Percentiles rank a stretch among this genome's conserved stretches.
Evolutionary conservation across 2,329 filamentous ascomycete genomes (phyloP).

Genomic region (Beauveria sp.): DNA sequence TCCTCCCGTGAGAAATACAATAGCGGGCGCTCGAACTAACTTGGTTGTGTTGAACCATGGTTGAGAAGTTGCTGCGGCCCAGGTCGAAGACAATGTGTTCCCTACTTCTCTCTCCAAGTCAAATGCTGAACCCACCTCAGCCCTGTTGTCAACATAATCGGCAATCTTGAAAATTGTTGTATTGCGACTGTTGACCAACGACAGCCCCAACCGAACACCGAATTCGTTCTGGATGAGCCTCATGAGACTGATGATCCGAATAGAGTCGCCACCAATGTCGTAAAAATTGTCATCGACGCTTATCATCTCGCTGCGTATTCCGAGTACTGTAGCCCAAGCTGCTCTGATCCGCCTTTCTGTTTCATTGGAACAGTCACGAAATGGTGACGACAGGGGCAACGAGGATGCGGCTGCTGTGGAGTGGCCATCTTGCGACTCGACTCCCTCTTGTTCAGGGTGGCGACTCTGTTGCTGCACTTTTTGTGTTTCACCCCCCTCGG

Average conservation of each 20-base stretch:
- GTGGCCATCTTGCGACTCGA: background rate
- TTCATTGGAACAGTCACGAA: background rate
- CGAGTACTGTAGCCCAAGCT: background rate
- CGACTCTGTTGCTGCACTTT: background rate
- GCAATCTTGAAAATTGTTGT: slow-evolving; percentile 15
- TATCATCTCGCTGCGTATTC: background rate
- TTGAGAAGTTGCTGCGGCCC: background rate
- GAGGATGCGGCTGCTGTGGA: background rate
- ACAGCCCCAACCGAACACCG: slow-evolving; percentile 10
- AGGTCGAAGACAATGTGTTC: background rate
- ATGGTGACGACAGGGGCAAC: background rate
- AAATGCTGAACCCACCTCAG: background rate
- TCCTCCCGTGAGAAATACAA: slow-evolving; percentile 12
- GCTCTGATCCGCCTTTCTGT: background rate
- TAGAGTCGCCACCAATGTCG: slow-evolving; percentile 9
- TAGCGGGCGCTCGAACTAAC: background rate
- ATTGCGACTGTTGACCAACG: slow-evolving; percentile 16
- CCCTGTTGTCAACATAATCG: slow-evolving; percentile 1
- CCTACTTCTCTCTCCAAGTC: background rate
- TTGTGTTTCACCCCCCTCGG: background rate
- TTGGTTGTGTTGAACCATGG: background rate
- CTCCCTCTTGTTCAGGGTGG: background rate
- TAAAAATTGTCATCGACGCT: background rate
- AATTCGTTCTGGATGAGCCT: slow-evolving; percentile 11
- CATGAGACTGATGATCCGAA: background rate